Evolutionary conservation across 495 filamentous ascomycete species (phyloP), one percentile per base, ranked within the genome.

Genomic region (Bombardia bombarda): DNA sequence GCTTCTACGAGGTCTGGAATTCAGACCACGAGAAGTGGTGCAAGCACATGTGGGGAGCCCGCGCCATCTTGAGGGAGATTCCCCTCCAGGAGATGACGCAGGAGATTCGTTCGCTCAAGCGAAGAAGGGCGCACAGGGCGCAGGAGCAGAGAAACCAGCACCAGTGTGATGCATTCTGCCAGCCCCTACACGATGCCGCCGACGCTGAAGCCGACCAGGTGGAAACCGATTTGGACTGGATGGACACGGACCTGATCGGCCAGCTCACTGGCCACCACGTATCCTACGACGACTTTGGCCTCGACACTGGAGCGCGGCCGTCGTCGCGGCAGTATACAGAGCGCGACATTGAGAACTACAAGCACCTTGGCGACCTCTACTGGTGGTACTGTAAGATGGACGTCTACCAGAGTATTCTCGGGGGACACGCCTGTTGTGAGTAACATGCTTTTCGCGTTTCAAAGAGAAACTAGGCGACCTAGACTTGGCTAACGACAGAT

Each of bases 311-410:
- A 1, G 50, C 39, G 9, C 38, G 36, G 18, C 30, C 32, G n/a
- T 35, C 31, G 32, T 19, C 25, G 18, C 20, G 17, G 9, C 51
- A 49, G n/a, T 79, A 83, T 32, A 78, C 79, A 3, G 70, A 77
- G 16, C 83, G 79, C 43, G 87, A 92, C 37, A 73, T 90, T 38
- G 85, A 90, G 46, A 76, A 67, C 19, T 93, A 85, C 53, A 79
- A 87, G 56, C 77, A 85, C 28, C 75, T 93, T 40, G 78, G 83
- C 42, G 92, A 98, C 63, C 68, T 98, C 22, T 94, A 84, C 65
- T 98, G 92, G 92, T 97, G 87, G 88, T 98, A 84, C 62, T 80
- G 73, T 42, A 93, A 95, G 64, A 90, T 95, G 63, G 92, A 98
- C 63, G 77, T 83, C 5, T 86, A 89, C 52, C 90, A 96, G 60